Evolutionary conservation across 345 rosid genomes (phyloP).

Genomic region (Lagerstroemia speciosa): DNA sequence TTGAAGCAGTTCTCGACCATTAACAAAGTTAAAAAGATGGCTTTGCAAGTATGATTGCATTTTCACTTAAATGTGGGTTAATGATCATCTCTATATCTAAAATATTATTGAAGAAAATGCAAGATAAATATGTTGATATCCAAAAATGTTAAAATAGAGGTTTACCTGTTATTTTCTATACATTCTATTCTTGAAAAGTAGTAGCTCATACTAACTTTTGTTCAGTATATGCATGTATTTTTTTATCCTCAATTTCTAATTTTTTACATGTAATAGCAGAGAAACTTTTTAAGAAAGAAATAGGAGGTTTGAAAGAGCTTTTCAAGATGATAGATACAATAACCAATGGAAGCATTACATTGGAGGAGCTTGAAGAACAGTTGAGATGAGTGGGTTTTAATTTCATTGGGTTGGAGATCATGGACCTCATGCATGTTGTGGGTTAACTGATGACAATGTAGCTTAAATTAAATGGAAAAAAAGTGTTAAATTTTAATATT

Average conservation of each 20-base stretch:
- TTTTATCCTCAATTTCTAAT: not conserved
- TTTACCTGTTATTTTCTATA: not conserved
- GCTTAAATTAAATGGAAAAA: not conserved
- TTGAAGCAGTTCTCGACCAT: slow-evolving; percentile 87
- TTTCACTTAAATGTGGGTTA: not conserved
- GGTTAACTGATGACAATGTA: not conserved
- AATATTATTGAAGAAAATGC: not conserved
- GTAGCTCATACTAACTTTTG: not conserved
- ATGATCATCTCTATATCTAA: not conserved
- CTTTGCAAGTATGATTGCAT: slow-evolving; percentile 55
- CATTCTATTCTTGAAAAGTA: not conserved
- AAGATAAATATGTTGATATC: not conserved
- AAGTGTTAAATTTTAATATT: not conserved
- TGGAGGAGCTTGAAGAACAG: slow-evolving; percentile 82
- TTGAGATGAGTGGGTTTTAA: slow-evolving; percentile 81
- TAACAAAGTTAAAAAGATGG: slow-evolving; percentile 98
- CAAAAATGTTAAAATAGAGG: too few species aligned
- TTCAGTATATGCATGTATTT: not conserved
- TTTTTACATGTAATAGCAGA: slow-evolving; percentile 84
- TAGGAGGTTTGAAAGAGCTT: slow-evolving; percentile 87
- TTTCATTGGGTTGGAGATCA: slow-evolving; percentile 83
- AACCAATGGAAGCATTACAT: slow-evolving; percentile 80
- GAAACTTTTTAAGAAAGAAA: slow-evolving; percentile 94
- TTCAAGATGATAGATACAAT: slow-evolving; percentile 95
- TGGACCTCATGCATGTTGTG: slow-evolving; percentile 90